These are phyloP conservation scores for Talaromyces sp. DNA, from an alignment of 2,329 filamentous ascomycete species.

Conservation along the genomic window DNA sequence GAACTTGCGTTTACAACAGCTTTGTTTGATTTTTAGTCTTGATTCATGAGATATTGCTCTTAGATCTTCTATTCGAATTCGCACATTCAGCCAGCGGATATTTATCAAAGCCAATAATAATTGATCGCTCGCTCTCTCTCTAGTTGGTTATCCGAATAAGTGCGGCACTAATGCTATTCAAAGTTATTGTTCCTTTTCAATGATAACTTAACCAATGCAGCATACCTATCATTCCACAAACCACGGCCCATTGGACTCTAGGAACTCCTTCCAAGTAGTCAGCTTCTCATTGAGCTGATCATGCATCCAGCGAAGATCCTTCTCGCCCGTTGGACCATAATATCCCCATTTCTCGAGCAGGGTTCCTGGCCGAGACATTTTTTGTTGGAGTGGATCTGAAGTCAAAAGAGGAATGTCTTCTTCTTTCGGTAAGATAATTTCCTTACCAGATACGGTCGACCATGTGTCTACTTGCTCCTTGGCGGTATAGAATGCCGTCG, in stretches of 20 bases:
- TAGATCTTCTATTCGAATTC: too few relatives aligned
- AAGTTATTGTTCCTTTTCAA: too few relatives aligned
- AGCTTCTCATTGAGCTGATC: not conserved
- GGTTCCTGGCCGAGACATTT: not conserved
- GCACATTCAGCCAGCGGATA: too few relatives aligned
- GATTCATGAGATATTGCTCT: too few relatives aligned
- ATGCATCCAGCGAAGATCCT: not conserved
- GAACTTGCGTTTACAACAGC: too few relatives aligned
- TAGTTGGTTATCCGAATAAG: too few relatives aligned
- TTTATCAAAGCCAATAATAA: too few relatives aligned
- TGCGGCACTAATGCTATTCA: too few relatives aligned
- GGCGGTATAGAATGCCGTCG: not conserved
- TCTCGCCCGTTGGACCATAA: not conserved
- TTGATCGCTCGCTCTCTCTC: too few relatives aligned
- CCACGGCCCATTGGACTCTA: not conserved
- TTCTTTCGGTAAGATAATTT: not conserved
- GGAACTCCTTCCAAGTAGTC: not conserved
- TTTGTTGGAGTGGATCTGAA: not conserved
- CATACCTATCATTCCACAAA: not conserved
- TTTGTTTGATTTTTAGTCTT: too few relatives aligned
- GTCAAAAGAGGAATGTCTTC: not conserved
- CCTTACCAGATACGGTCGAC: not conserved
- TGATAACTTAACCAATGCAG: too few relatives aligned
- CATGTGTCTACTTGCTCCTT: not conserved
- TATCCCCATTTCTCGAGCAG: not conserved